Base-by-base conservation (phyloP, 129 eudicot species). In the Saussurea involucrata region DNA sequence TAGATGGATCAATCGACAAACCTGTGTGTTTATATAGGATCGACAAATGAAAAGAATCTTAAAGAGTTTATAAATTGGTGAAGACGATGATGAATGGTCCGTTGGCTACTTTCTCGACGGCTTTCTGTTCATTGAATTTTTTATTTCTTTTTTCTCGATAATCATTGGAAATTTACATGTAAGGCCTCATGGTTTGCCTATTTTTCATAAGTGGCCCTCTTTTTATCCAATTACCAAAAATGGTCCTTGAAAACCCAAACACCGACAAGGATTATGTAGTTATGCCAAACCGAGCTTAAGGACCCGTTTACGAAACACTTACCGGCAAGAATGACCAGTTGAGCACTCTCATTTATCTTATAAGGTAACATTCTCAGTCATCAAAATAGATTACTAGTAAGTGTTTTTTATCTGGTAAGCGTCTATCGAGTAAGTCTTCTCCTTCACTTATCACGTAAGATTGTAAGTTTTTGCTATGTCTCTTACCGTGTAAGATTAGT, bases 121-220 rank as follows among this genome's bases (percentile, higher is more conserved):
- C 85, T 75, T 75, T 81, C 81, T 81, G 77, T 81, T 81, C 77
- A 60, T 68, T 57, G 65, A 36, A 5, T 68, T 34, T 80, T 73
- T 17, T 49, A 11, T 68, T 9, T 27, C 5, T 21, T n/a, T 68
- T 55, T 20, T 2, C 21, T 44, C 24, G 33, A 24, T 69, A 24
- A 58, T 69, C 68, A 28, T 68, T 33, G 0, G 44, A 0, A 29
- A 17, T 20, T 76, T 76, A 63, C 71, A 11, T 22, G 0, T 13
- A 63, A 33, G 27, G 4, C 71, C 71, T 75, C 10, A 63, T 37
- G 42, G 42, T 63, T 75, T n/a, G 5, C 1, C 0, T 74, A 0
- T 74, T 58, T 58, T 73, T 1, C 57, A 58, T 20, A 58, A 58
- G 13, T 22, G 12, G 6, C 32, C 67, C 11, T 55, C 3, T 55